A percentile compares a stretch with the other conserved stretches of the same genome.
Conservation (phyloP, 2,329 filamentous ascomycete species). For the Golovinomyces cichoracearum region DNA sequence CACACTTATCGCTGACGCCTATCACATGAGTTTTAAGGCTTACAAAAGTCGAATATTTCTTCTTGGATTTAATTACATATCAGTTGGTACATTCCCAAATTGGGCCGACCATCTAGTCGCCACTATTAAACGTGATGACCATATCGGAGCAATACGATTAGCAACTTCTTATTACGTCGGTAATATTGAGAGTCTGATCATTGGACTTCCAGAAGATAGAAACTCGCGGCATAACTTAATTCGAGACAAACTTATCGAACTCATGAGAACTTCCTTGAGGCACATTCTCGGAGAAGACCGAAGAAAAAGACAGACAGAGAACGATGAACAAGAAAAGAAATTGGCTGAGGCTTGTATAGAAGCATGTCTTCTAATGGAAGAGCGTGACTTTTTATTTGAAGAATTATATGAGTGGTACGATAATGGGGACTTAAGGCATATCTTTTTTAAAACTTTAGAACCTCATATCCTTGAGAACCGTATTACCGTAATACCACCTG, state of each 20-base stretch:
- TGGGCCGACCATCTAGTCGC: conserved; percentile 89
- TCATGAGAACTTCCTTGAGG: conserved; percentile 74
- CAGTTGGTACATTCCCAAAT: conserved; percentile 76
- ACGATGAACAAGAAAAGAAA: conserved; percentile 35
- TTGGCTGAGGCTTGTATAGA: conserved; percentile 62
- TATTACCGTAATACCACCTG: conserved; percentile 51
- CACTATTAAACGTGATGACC: conserved; percentile 91
- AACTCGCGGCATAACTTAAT: conserved; percentile 53
- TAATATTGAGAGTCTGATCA: conserved; percentile 75
- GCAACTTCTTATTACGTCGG: conserved; percentile 84
- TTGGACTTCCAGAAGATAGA: conserved; percentile 73
- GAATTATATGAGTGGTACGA: conserved; percentile 80
- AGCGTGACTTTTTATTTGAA: conserved; percentile 68
- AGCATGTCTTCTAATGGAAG: conserved; percentile 52
- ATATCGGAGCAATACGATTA: conserved; percentile 68
- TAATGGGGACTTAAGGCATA: conserved; percentile 40
- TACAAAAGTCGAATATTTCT: conserved; percentile 89
- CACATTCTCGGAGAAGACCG: conserved; percentile 47
- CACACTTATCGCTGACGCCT: conserved; percentile 86
- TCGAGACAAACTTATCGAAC: conserved; percentile 67
- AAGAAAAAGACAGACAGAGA: conserved; percentile 20
- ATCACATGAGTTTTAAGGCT: conserved; percentile 88
- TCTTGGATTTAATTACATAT: conserved; percentile 77
- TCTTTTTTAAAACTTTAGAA: conserved; percentile 75
- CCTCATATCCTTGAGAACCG: conserved; percentile 59